Base-by-base conservation (phyloP, 2,329 filamentous ascomycete genomes). In the Fusarium devonianum region DNA sequence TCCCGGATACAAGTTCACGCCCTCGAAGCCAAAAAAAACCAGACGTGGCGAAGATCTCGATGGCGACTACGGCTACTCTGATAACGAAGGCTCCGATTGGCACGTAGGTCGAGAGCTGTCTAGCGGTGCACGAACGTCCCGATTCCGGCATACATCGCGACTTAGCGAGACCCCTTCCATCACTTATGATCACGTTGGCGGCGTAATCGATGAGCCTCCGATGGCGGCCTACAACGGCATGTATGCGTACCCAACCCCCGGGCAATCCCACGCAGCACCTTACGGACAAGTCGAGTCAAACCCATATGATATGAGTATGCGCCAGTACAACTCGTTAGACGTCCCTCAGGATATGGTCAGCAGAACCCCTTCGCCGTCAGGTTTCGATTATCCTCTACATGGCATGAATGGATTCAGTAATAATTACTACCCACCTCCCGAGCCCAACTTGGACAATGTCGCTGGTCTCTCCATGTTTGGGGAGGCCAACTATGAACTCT, bases 1-100 rank as follows among this genome's bases (percentile, higher is more conserved):
- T 62, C 94, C 94, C 0, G 84, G 85, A 30, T 99, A 97, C 78
- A 97, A 96, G 72, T 99, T 97, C 74, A 88, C 89, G 2, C 93
- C 93, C 2, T 87, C 87, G 64, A 96, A 94, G 19, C 72, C 74
- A 34, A 77, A 77, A 56, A 75, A 73, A 55, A 32, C 54, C 23
- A 71, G 60, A 35, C 67, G 77, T 38, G 77, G 77, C 6, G 53
- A 37, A n/a, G 49, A 55, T 14, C 42, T 32, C 4, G 53, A 56
- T 3, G 49, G 23, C 12, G 56, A 59, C 4, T 53, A 45, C 16
- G 38, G 25, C 21, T 41, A 49, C 36, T 58, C 56, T 3, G 63
- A 62, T 16, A 44, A 59, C 8, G 50, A 54, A 10, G 63, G 65
- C 21, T 53, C 58, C 11, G 64, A 62, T 7, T 66, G 63, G 62